These are phyloP conservation scores for Fonsecaea nubica DNA, from an alignment of 2,329 filamentous ascomycete species.

Conservation along the genomic window DNA sequence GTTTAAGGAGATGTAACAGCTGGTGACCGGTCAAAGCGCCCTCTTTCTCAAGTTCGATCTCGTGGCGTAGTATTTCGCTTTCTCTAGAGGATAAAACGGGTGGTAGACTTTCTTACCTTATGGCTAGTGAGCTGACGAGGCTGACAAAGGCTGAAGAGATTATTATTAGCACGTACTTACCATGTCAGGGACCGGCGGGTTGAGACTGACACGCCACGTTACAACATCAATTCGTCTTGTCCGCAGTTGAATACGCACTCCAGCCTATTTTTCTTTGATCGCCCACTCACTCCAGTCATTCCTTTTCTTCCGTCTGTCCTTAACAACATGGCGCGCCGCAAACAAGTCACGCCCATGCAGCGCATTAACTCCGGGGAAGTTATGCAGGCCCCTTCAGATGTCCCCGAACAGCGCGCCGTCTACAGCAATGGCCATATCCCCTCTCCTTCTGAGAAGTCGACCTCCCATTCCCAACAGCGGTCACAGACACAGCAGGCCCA, in stretches of 20 bases:
- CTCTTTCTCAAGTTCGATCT: too few species aligned
- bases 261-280: not conserved
- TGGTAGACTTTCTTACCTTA: too few species aligned
- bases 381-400: constrained; percentile 52
- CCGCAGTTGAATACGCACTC: not conserved
- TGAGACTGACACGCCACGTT: constrained; percentile 1
- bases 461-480: not conserved
- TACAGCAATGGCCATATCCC: constrained; percentile 45
- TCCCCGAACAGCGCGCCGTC: constrained; percentile 42
- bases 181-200: not conserved
- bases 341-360: constrained; percentile 70
- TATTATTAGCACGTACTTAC: not conserved
- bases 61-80: too few species aligned
- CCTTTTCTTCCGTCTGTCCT: not conserved
- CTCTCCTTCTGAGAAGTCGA: constrained; percentile 11
- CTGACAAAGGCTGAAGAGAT: not conserved
- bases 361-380: constrained; percentile 72
- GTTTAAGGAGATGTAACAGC: not conserved
- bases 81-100: too few species aligned
- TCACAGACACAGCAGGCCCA: constrained; percentile 27
- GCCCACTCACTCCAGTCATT: constrained; percentile 23
- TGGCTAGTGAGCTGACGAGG: not conserved
- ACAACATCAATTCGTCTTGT: not conserved
- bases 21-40: too few species aligned
- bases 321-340: constrained; percentile 70